Evolutionary conservation across 2,329 filamentous ascomycete species (phyloP).

Genomic region (Diplocarpon mali): DNA sequence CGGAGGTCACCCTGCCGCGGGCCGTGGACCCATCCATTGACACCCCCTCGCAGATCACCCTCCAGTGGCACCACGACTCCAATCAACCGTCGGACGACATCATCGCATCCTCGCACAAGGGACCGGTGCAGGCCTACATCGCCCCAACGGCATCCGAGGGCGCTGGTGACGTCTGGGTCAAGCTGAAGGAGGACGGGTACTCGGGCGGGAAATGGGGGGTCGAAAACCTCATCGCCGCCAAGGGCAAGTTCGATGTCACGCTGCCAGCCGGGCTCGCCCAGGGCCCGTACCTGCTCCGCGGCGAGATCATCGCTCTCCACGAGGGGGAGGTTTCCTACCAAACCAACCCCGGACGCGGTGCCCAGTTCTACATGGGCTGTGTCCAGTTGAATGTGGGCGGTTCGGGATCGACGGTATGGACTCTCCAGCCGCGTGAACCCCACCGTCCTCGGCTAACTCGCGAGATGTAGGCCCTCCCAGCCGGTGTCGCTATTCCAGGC

Average conservation of each 20-base stretch:
- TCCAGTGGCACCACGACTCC: slow-evolving; percentile 42
- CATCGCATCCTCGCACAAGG: slow-evolving; percentile 39
- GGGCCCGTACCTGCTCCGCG: slow-evolving; percentile 33
- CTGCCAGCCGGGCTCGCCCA: slow-evolving; percentile 30
- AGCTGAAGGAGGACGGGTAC: slow-evolving; percentile 32
- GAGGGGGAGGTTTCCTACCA: slow-evolving; percentile 26
- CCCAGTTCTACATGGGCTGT: slow-evolving; percentile 35
- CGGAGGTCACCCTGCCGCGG: too few relatives aligned
- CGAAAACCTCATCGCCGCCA: slow-evolving; percentile 31
- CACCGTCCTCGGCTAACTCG: not conserved
- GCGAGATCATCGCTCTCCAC: slow-evolving; percentile 35
- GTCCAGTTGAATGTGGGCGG: slow-evolving; percentile 31
- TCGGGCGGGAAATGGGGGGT: slow-evolving; percentile 30
- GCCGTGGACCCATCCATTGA: not conserved
- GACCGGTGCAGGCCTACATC: slow-evolving; percentile 43
- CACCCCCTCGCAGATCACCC: slow-evolving; percentile 19
- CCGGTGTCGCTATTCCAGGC: slow-evolving; percentile 15
- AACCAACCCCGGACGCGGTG: slow-evolving; percentile 23
- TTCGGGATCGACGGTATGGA: slow-evolving; percentile 9
- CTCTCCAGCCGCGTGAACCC: not conserved
- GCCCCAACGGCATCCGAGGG: slow-evolving; percentile 31
- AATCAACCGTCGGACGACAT: slow-evolving; percentile 32
- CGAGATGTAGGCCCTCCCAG: slow-evolving; percentile 7
- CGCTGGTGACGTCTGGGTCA: slow-evolving; percentile 40
- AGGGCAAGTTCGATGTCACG: slow-evolving; percentile 32